Evolutionary conservation across 805 yeast genomes (phyloP).

Genomic region (Saccharomycopsis oosterbeekiorum): DNA sequence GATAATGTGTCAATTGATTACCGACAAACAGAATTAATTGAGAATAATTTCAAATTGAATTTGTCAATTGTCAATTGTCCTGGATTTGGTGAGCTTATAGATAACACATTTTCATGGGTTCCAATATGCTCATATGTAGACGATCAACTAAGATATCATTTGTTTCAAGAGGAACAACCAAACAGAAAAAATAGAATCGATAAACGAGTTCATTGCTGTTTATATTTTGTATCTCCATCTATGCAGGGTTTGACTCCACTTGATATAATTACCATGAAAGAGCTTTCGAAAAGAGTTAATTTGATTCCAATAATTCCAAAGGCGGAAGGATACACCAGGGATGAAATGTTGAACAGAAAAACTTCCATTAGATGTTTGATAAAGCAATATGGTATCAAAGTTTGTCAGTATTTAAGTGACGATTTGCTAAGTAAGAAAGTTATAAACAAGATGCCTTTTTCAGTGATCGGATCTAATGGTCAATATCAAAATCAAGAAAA

Average conservation of each 20-base stretch:
- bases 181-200: slow-evolving; percentile 44
- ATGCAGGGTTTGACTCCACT: slow-evolving; percentile 50
- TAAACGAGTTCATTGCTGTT: slow-evolving; percentile 71
- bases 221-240: slow-evolving; percentile 71
- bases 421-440: slow-evolving; percentile 28
- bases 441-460: slow-evolving; percentile 49
- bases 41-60: slow-evolving; percentile 47
- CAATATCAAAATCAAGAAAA: slow-evolving; percentile 35
- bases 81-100: slow-evolving; percentile 63
- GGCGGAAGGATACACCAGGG: slow-evolving; percentile 60
- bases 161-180: slow-evolving; percentile 74
- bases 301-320: slow-evolving; percentile 76
- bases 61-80: slow-evolving; percentile 65
- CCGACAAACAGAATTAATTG: slow-evolving; percentile 36
- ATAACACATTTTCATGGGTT: slow-evolving; percentile 58
- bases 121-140: slow-evolving; percentile 68
- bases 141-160: slow-evolving; percentile 58
- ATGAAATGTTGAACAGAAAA: slow-evolving; percentile 48
- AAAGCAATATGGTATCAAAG: slow-evolving; percentile 43
- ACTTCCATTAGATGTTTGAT: slow-evolving; percentile 40
- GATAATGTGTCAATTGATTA: neutral
- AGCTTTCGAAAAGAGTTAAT: slow-evolving; percentile 61
- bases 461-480: slow-evolving; percentile 59
- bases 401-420: slow-evolving; percentile 43
- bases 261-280: slow-evolving; percentile 67